Conservation (phyloP, 169 alveolate species). For the Amoebophrya sp. region DNA sequence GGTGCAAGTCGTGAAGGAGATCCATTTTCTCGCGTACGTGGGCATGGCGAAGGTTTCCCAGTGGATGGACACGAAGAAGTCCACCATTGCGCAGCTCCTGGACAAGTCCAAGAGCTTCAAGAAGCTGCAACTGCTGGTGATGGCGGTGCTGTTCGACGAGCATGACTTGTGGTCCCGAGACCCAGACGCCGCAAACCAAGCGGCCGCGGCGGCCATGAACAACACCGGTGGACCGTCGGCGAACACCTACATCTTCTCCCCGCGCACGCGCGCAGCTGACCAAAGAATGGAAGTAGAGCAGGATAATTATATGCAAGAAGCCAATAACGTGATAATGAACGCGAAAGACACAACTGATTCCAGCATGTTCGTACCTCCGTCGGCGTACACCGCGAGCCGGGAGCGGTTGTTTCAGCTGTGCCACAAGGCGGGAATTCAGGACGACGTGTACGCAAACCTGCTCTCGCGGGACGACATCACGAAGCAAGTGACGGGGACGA, state of each 20-base stretch:
- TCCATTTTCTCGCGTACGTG: background rate
- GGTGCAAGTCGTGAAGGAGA: background rate
- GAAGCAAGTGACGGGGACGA: no score
- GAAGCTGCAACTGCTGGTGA: background rate
- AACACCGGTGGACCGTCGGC: no score
- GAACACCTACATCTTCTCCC: no score
- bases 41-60: background rate
- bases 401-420: background rate
- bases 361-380: background rate
- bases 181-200: no score
- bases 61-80: background rate
- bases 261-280: no score
- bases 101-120: background rate
- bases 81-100: background rate
- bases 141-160: background rate
- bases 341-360: no score
- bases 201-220: no score
- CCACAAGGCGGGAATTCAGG: background rate
- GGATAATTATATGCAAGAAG: no score
- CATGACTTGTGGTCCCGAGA: background rate
- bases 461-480: background rate
- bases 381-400: background rate
- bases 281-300: no score
- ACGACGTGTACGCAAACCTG: background rate
- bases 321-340: no score